Evolutionary conservation across 2,329 filamentous ascomycete genomes (phyloP).

Genomic region (Diaporthe helianthi): DNA sequence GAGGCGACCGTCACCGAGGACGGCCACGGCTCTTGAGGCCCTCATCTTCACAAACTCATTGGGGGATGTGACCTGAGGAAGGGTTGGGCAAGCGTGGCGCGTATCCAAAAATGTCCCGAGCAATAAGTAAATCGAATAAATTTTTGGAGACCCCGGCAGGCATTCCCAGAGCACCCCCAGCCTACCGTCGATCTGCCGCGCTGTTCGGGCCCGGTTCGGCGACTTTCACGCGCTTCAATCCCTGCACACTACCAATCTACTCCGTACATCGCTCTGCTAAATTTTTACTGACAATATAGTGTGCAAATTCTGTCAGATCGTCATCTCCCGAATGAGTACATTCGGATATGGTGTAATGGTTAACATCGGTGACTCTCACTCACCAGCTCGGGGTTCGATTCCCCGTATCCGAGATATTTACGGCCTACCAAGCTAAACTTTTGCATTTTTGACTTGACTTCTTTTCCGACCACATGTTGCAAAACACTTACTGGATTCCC

Average conservation of each 20-base stretch:
- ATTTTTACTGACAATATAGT: accelerated
- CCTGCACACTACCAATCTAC: neutral
- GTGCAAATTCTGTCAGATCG: neutral
- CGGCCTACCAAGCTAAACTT: neutral
- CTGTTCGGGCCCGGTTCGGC: neutral
- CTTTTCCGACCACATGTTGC: too few relatives aligned
- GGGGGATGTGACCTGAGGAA: slow-evolving; percentile 34
- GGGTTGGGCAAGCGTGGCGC: slow-evolving; percentile 32
- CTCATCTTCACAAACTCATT: slow-evolving; percentile 46
- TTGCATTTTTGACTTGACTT: neutral
- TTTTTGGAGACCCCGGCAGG: slow-evolving; percentile 35
- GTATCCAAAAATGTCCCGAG: slow-evolving; percentile 1
- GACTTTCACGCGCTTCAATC: neutral
- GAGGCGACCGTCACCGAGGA: slow-evolving; percentile 48
- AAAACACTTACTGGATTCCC: neutral
- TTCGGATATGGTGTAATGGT: slow-evolving; percentile 34
- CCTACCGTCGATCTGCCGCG: neutral
- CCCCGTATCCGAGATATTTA: slow-evolving; percentile 31
- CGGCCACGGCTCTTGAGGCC: slow-evolving; percentile 48
- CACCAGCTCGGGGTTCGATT: slow-evolving; percentile 34
- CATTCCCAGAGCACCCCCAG: neutral
- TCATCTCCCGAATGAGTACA: slow-evolving; percentile 21
- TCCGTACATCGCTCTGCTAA: too few relatives aligned
- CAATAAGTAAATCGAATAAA: slow-evolving; percentile 25
- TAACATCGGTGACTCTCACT: slow-evolving; percentile 34